Percentiles rank a stretch among this genome's conserved stretches.
phyloP scores from a whole-genome alignment of 352 stramenopile species.

The Globisporangium ultimum region DNA sequence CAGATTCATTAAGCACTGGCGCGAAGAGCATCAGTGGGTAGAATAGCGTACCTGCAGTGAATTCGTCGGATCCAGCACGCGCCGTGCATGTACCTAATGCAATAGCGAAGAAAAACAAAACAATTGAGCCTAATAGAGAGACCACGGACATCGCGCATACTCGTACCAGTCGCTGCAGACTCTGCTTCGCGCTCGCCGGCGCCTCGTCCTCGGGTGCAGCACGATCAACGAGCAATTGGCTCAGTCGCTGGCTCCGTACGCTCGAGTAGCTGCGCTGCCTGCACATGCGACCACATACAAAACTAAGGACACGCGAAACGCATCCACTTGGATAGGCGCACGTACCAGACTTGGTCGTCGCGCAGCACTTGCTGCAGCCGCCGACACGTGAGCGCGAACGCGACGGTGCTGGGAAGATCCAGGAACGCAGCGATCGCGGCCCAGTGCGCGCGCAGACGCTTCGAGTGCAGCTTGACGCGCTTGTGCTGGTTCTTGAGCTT shows the following conservation, averaged over 20 bases:
- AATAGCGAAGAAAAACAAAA: slow-evolving; percentile 5
- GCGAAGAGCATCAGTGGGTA: too few relatives aligned
- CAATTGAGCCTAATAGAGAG: too few relatives aligned
- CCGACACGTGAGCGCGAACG: slow-evolving; percentile 31
- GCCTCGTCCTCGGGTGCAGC: neutral
- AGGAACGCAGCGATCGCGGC: slow-evolving; percentile 34
- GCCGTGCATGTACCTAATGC: slow-evolving; percentile 35
- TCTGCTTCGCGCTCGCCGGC: slow-evolving; percentile 19
- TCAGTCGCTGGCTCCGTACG: slow-evolving; percentile 26
- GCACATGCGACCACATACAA: neutral
- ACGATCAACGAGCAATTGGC: slow-evolving; percentile 22
- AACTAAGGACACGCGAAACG: neutral
- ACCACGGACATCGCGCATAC: too few relatives aligned
- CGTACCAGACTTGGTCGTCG: slow-evolving; percentile 41
- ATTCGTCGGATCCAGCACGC: slow-evolving; percentile 46
- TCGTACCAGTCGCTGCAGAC: slow-evolving; percentile 42
- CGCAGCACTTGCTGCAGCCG: slow-evolving; percentile 37
- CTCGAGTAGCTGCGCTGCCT: slow-evolving; percentile 35
- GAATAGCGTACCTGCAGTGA: slow-evolving; percentile 18
- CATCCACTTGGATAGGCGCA: neutral
- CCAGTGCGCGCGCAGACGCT: slow-evolving; percentile 49
- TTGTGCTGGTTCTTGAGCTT: slow-evolving; percentile 38
- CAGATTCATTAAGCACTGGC: neutral
- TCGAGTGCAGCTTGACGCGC: slow-evolving; percentile 56
- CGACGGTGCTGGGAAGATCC: slow-evolving; percentile 27